Conservation (phyloP, 192 early-diverging fungal genomes). For the Coemansia sp. region DNA sequence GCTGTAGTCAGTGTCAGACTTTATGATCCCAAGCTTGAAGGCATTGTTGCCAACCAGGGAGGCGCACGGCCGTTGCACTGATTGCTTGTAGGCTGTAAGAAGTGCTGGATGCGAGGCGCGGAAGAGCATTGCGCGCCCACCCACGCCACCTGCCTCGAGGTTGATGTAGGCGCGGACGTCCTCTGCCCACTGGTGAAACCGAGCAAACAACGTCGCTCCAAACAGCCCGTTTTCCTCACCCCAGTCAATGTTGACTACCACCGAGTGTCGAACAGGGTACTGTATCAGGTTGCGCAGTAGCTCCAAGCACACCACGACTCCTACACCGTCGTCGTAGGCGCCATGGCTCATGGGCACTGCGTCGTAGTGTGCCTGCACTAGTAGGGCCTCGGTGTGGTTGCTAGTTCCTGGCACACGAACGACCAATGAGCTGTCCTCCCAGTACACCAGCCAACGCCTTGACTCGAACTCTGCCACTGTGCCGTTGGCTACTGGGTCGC, state of each 20-base stretch:
- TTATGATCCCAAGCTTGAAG: constrained; percentile 59
- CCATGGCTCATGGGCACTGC: constrained; percentile 67
- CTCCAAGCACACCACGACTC: constrained; percentile 62
- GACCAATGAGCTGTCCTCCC: constrained; percentile 59
- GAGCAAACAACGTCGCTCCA: constrained; percentile 62
- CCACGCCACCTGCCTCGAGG: constrained; percentile 71
- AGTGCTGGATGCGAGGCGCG: constrained; percentile 55
- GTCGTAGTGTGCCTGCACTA: constrained; percentile 70
- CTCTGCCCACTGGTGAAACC: constrained; percentile 62
- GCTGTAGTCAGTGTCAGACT: constrained; percentile 67
- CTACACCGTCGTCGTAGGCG: constrained; percentile 70
- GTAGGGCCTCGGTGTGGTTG: constrained; percentile 53
- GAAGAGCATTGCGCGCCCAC: constrained; percentile 67
- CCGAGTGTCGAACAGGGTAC: constrained; percentile 59
- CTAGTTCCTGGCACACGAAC: constrained; percentile 61
- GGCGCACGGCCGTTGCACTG: constrained; percentile 53
- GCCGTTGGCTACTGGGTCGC: constrained; percentile 30
- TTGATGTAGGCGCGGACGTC: constrained; percentile 66
- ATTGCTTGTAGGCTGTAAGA: constrained; percentile 34
- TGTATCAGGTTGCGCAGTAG: constrained; percentile 60
- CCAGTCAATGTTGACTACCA: constrained; percentile 73
- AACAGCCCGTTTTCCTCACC: constrained; percentile 66
- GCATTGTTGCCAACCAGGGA: constrained; percentile 67
- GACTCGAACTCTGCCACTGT: constrained; percentile 30
- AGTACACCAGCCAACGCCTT: constrained; percentile 33